Percentiles rank a stretch among this genome's conserved stretches.
phyloP scores from a whole-genome alignment of 352 stramenopile species.

The Pythium volutum region DNA sequence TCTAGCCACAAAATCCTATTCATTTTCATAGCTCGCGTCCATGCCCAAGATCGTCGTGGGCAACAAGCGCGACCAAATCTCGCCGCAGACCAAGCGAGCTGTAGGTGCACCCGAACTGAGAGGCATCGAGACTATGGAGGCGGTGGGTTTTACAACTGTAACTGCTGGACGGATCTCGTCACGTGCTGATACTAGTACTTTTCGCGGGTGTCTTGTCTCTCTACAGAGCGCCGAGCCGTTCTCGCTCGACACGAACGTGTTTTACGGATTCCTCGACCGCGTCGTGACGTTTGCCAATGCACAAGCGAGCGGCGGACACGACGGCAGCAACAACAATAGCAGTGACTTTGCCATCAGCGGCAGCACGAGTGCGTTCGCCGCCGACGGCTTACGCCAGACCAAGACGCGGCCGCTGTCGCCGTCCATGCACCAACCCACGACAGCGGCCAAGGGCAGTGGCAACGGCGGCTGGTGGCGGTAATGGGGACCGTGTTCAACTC shows the following conservation, averaged over 20 bases:
- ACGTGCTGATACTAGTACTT: too few species aligned
- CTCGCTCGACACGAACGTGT: conserved; percentile 43
- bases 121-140: conserved; percentile 49
- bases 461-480: conserved; percentile 17
- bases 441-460: conserved; percentile 9
- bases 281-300: conserved; percentile 55
- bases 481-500: not conserved
- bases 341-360: conserved; percentile 15
- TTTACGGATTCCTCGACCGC: conserved; percentile 65
- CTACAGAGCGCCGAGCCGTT: conserved; percentile 55
- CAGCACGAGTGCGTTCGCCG: conserved; percentile 21
- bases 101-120: conserved; percentile 39
- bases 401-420: conserved; percentile 33
- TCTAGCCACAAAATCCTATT: not conserved
- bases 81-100: conserved; percentile 29
- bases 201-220: not conserved
- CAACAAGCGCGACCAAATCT: conserved; percentile 75
- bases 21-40: conserved; percentile 26
- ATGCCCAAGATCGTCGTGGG: conserved; percentile 81
- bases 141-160: conserved; percentile 48
- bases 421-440: conserved; percentile 3
- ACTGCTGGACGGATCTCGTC: too few species aligned
- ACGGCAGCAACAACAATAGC: not conserved
- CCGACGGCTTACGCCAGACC: conserved; percentile 45
- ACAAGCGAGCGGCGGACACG: conserved; percentile 6